phyloP scores from a whole-genome alignment of 345 rosid species.

The Ceriops decandra region DNA sequence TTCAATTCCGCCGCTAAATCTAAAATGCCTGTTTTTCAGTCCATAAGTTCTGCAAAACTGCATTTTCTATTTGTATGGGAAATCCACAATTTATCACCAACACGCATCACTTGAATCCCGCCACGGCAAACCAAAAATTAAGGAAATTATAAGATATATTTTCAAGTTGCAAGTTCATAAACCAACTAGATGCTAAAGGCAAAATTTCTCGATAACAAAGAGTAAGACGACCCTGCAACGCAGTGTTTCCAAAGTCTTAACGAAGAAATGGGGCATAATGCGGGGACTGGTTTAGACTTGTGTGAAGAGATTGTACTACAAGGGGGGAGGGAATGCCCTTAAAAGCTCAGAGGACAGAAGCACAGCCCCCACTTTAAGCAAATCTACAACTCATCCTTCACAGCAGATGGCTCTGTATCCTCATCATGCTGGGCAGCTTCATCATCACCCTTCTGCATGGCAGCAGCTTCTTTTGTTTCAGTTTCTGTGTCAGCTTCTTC shows the following conservation, averaged over 20 bases:
- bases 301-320: neutral
- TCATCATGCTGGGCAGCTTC: slow-evolving; percentile 28
- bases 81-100: too few relatives aligned
- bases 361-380: neutral
- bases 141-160: too few relatives aligned
- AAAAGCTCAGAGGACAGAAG: neutral
- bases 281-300: slow-evolving; percentile 1
- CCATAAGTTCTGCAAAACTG: too few relatives aligned
- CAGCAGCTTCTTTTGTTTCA: slow-evolving; percentile 32
- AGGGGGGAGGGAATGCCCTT: neutral
- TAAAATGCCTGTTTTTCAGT: too few relatives aligned
- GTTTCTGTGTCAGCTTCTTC: slow-evolving; percentile 49
- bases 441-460: slow-evolving; percentile 18
- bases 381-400: slow-evolving; percentile 54
- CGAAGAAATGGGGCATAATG: slow-evolving; percentile 14
- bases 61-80: too few relatives aligned
- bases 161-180: neutral
- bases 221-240: slow-evolving; percentile 20
- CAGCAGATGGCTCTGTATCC: slow-evolving; percentile 28
- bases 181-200: slow-evolving; percentile 7
- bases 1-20: too few relatives aligned
- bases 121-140: too few relatives aligned
- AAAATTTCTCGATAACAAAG: slow-evolving; percentile 21
- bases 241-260: slow-evolving; percentile 4
- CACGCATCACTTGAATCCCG: too few relatives aligned